A percentile compares a stretch with the other conserved stretches of the same genome.
phyloP scores from a whole-genome alignment of 2,329 filamentous ascomycete species.

The Beauveria bassiana region DNA sequence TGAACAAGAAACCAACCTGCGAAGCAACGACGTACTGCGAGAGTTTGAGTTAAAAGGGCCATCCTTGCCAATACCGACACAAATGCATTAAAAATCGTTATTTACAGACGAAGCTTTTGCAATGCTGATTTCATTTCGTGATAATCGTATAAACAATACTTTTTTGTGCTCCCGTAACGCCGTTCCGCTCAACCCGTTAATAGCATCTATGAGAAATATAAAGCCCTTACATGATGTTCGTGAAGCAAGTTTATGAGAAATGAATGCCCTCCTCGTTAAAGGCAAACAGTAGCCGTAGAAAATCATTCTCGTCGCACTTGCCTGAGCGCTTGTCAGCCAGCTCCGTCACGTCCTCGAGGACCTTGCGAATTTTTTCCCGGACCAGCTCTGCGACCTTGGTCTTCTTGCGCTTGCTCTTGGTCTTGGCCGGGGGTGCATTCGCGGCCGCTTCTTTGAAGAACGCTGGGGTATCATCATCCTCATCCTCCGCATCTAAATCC shows the following conservation, averaged over 20 bases:
- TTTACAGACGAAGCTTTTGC: not conserved
- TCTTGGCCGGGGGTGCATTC: constrained; percentile 40
- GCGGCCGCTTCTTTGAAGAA: constrained; percentile 65
- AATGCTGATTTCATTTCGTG: not conserved
- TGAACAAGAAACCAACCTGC: no score
- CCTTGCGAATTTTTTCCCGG: constrained; percentile 77
- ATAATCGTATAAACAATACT: not conserved
- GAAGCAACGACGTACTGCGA: no score
- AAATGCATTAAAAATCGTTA: no score
- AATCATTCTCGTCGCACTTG: constrained; percentile 89
- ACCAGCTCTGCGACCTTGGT: constrained; percentile 75
- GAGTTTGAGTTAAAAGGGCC: no score
- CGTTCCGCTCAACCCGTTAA: not conserved
- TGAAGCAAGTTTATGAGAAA: constrained; percentile 47
- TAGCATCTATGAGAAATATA: not conserved
- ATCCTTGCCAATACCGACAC: no score
- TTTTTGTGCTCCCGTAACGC: not conserved
- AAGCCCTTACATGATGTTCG: not conserved
- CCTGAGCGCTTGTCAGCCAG: constrained; percentile 74
- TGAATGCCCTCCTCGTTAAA: constrained; percentile 93
- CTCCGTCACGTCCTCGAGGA: constrained; percentile 72
- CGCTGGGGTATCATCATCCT: constrained; percentile 68
- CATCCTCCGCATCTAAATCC: constrained; percentile 51
- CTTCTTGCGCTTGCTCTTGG: constrained; percentile 64
- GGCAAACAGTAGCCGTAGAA: constrained; percentile 68